Conservation (phyloP, 441 rosid genomes). For the Aquilaria agallochum region DNA sequence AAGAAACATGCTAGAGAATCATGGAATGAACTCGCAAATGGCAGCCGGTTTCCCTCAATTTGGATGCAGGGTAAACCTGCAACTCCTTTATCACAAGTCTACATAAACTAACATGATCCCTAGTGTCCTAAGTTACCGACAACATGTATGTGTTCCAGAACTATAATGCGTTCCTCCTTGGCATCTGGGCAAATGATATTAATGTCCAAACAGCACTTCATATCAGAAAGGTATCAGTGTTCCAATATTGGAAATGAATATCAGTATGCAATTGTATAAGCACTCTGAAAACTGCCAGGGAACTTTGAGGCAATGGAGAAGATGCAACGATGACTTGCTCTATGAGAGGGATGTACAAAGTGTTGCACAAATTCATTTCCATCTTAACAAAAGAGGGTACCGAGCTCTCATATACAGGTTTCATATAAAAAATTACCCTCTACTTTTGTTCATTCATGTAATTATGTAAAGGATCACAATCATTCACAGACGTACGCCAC, state of each 20-base stretch:
- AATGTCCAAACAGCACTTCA: constrained; percentile 22
- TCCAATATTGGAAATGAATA: background rate
- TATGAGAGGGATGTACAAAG: constrained; percentile 16
- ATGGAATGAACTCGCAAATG: background rate
- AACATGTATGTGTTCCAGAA: constrained; percentile 9
- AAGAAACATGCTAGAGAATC: constrained; percentile 10
- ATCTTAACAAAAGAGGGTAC: constrained; percentile 16
- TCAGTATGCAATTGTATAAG: background rate
- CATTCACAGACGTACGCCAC: background rate
- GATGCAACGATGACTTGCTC: constrained; percentile 26
- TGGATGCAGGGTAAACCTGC: constrained; percentile 22
- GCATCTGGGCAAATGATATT: constrained; percentile 20
- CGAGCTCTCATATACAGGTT: constrained; percentile 28
- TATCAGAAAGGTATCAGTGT: constrained; percentile 9
- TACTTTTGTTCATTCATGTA: background rate
- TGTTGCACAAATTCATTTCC: constrained; percentile 15
- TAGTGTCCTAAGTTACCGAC: background rate
- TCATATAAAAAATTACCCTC: background rate
- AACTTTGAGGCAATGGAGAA: constrained; percentile 14
- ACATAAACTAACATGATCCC: background rate
- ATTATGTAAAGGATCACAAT: no score
- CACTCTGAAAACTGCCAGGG: constrained; percentile 9
- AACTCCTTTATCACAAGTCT: background rate
- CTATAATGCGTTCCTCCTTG: constrained; percentile 15
- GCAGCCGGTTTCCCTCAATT: constrained; percentile 15